Evolutionary conservation across 345 rosid genomes (phyloP), one percentile per base, ranked within the genome.

Genomic region (Eucalyptus guilfoylei): DNA sequence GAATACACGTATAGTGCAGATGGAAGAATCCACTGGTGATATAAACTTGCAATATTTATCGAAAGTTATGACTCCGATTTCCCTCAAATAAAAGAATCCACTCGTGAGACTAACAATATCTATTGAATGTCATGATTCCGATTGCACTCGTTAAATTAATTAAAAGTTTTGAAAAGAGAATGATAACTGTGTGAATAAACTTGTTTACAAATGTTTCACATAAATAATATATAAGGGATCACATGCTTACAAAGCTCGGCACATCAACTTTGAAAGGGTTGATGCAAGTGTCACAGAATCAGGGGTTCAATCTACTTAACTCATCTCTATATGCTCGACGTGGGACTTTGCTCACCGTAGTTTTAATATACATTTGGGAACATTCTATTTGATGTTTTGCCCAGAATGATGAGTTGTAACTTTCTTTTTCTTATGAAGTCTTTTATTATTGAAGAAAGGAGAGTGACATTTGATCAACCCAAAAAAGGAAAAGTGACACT

Each of bases 221-320:
- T 37, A 37, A 19, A 23, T 11, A 5, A 72, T 17, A 72, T 34
- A 5, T 23, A 72, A 34, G 2, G 5, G 47, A 76, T 76, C 28
- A 0, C 26, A 3, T 17, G 81, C 44, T 37, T 3, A 19, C 7
- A 19, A 72, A 72, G 44, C 45, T 42, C 4, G 1, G 12, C 42
- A 34, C 42, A 1, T 17, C 4, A 5, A 8, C 6, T 67, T 34
- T 2, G 76, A 67, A 67, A 67, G 1, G 11, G 42, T 37, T 17
- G 23, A 16, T 8, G 11, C 1, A 32, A 2, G 23, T 9, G 8
- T 16, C 23, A 0, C 23, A 2, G 11, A n/a, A 37, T 32, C 6
- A 21, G 6, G 11, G 15, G 1, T 32, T 1, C 23, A 32, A 4
- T 7, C 42, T 17, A 67, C 80, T 8, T 15, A 8, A 67, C 11